A percentile compares a stretch with the other conserved stretches of the same genome.
phyloP scores from a whole-genome alignment of 768 basidiomycete species.

The Collybia sp. region DNA sequence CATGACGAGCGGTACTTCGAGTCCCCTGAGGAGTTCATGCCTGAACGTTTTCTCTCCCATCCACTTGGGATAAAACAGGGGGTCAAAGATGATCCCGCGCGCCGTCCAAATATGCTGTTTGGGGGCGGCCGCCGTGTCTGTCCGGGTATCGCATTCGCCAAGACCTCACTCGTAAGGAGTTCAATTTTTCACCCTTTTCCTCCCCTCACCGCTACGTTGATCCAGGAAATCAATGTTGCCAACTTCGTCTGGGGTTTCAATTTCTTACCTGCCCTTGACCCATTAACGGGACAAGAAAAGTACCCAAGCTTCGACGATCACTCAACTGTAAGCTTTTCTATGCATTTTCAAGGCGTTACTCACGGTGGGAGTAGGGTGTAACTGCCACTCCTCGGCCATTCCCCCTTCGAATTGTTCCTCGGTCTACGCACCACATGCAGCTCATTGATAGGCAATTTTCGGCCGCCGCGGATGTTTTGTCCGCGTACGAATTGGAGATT shows the following conservation, averaged over 20 bases:
- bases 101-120: constrained; percentile 13
- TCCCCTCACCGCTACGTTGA: background rate
- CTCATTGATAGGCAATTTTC: constrained; percentile 8
- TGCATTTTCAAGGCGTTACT: background rate
- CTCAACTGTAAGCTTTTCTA: constrained; percentile 1
- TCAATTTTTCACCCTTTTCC: background rate
- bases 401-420: constrained; percentile 7
- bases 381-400: constrained; percentile 6
- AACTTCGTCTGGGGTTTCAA: constrained; percentile 20
- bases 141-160: constrained; percentile 17
- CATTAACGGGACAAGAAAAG: constrained; percentile 6
- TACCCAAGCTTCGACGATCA: constrained; percentile 5
- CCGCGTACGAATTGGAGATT: constrained; percentile 6
- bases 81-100: constrained; percentile 12
- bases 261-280: constrained; percentile 10
- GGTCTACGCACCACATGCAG: constrained; percentile 6
- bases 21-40: constrained; percentile 15
- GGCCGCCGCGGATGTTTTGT: constrained; percentile 3
- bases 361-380: constrained; percentile 2
- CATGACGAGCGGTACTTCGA: constrained; percentile 18
- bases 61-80: constrained; percentile 10
- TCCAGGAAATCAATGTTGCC: constrained; percentile 7
- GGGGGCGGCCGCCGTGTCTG: constrained; percentile 16
- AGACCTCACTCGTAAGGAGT: constrained; percentile 11
- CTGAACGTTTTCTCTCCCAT: constrained; percentile 17